phyloP scores from a whole-genome alignment of 2,329 filamentous ascomycete species.

The Xylariaceae sp. region DNA sequence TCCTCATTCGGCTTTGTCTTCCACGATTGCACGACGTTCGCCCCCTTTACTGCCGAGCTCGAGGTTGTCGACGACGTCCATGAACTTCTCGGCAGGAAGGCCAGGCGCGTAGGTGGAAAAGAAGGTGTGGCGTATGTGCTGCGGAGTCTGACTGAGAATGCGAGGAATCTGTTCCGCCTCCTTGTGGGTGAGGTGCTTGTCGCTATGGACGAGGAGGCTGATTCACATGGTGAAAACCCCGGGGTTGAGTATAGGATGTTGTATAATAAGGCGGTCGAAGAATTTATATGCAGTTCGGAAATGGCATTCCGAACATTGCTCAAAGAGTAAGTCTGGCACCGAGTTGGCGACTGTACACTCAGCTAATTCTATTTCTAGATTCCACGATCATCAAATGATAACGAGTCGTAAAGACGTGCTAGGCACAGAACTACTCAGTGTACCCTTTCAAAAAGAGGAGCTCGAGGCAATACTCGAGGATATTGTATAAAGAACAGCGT shows the following conservation, averaged over 20 bases:
- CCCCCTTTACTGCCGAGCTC: slow-evolving; percentile 73
- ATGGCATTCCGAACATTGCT: slow-evolving; percentile 92
- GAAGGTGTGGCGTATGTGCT: slow-evolving; percentile 93
- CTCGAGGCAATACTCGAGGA: slow-evolving; percentile 90
- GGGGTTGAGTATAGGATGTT: slow-evolving; percentile 89
- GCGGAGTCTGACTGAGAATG: slow-evolving; percentile 89
- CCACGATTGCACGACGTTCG: slow-evolving; percentile 93
- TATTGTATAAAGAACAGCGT: slow-evolving; percentile 46
- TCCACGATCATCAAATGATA: slow-evolving; percentile 98
- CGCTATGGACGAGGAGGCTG: slow-evolving; percentile 66
- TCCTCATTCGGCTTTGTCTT: slow-evolving; percentile 86
- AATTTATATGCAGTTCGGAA: slow-evolving; percentile 96
- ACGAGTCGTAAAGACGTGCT: slow-evolving; percentile 83
- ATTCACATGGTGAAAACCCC: slow-evolving; percentile 57
- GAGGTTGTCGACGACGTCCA: slow-evolving; percentile 92
- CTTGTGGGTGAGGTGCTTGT: slow-evolving; percentile 84
- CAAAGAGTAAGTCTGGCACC: slow-evolving; percentile 72
- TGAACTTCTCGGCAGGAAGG: slow-evolving; percentile 80
- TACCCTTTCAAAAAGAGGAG: slow-evolving; percentile 87
- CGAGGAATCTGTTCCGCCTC: slow-evolving; percentile 82
- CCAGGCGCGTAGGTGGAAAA: slow-evolving; percentile 80
- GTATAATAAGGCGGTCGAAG: slow-evolving; percentile 94
- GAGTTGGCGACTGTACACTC: slow-evolving; percentile 29
- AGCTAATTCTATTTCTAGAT: slow-evolving; percentile 53
- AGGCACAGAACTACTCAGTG: slow-evolving; percentile 82